Evolutionary conservation across 345 rosid genomes (phyloP).

Genomic region (Moringa oleifera): DNA sequence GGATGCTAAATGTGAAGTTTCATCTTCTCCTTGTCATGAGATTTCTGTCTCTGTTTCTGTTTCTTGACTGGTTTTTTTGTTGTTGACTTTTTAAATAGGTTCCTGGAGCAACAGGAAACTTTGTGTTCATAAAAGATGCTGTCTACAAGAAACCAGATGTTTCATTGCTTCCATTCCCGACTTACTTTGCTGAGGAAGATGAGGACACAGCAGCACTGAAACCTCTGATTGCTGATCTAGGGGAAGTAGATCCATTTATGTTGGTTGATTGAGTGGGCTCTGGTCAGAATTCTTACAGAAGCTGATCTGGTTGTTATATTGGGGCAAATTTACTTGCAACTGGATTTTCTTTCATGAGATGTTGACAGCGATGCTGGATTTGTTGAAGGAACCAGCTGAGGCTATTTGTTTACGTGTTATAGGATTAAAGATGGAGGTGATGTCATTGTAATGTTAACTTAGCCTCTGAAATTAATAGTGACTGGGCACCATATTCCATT

Average conservation of each 20-base stretch:
- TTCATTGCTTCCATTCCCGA: conserved; percentile 82
- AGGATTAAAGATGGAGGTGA: conserved; percentile 15
- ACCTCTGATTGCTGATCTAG: conserved; percentile 73
- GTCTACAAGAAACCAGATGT: conserved; percentile 71
- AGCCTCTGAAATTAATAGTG: conserved; percentile 4
- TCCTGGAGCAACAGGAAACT: conserved; percentile 88
- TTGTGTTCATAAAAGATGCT: conserved; percentile 84
- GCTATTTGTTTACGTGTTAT: not conserved
- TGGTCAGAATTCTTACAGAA: not conserved
- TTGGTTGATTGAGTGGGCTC: conserved; percentile 39
- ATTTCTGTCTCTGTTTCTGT: conserved; percentile 1
- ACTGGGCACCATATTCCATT: conserved; percentile 6
- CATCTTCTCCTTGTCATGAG: not conserved
- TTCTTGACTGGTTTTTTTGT: too few relatives aligned
- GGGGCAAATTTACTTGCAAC: conserved; percentile 5
- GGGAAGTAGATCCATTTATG: conserved; percentile 87
- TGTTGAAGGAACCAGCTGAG: conserved; percentile 10
- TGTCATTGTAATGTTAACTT: conserved; percentile 9
- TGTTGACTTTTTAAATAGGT: conserved; percentile 45
- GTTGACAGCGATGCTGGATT: too few relatives aligned
- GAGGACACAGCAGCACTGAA: conserved; percentile 41
- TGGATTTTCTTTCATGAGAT: not conserved
- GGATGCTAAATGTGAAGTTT: too few relatives aligned
- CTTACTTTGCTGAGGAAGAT: conserved; percentile 59
- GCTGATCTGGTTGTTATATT: not conserved